Evolutionary conservation across 2,329 filamentous ascomycete species (phyloP).

Genomic region (Epichloe scottii): DNA sequence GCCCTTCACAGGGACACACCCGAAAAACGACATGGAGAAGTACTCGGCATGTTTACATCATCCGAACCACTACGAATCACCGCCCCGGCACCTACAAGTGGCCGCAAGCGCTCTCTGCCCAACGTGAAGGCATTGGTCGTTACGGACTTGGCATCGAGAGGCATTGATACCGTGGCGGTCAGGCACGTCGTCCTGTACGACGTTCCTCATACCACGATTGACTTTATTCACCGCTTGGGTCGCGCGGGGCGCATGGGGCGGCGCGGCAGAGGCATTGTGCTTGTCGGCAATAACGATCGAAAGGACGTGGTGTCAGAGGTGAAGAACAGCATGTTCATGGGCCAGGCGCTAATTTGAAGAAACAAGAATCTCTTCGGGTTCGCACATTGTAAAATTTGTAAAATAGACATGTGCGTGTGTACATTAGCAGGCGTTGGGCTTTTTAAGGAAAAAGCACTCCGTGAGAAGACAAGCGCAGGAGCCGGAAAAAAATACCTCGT

Average conservation of each 20-base stretch:
- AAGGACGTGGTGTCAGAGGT: conserved; percentile 88
- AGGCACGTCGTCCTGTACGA: conserved; percentile 89
- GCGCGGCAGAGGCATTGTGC: conserved; percentile 75
- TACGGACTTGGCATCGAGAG: conserved; percentile 82
- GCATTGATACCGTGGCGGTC: conserved; percentile 88
- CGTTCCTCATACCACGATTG: conserved; percentile 94
- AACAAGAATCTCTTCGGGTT: background rate
- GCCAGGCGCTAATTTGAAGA: conserved; percentile 58
- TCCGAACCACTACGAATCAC: conserved; percentile 27
- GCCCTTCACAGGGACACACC: conserved; percentile 76
- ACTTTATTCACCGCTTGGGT: conserved; percentile 93
- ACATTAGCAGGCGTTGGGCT: background rate
- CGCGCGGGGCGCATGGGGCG: conserved; percentile 87
- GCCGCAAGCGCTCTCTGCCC: conserved; percentile 39
- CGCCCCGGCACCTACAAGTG: conserved; percentile 13
- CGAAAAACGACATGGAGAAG: conserved; percentile 64
- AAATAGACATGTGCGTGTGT: conserved; percentile 3
- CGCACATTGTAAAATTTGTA: conserved; percentile 34
- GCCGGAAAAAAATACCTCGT: no score
- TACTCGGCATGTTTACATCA: conserved; percentile 62
- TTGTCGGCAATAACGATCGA: conserved; percentile 81
- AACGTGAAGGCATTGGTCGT: conserved; percentile 89
- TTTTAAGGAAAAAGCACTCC: background rate
- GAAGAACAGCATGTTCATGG: conserved; percentile 76
- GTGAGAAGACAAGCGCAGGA: background rate